phyloP scores from a whole-genome alignment of 805 yeast species.

The Kazachstania martiniae region DNA sequence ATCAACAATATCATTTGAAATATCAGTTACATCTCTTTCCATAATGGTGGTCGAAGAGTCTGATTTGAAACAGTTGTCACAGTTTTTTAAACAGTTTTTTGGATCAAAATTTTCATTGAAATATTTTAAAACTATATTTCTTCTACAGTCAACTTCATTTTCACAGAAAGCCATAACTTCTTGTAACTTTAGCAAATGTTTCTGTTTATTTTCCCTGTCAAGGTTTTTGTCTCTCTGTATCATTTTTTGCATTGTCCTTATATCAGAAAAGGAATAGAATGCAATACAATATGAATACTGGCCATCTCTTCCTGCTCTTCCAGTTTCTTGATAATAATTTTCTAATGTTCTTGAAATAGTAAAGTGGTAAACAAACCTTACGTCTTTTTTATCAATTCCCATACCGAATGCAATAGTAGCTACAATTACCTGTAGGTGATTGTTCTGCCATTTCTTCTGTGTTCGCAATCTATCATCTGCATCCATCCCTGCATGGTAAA shows the following conservation, averaged over 20 bases:
- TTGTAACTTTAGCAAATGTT: slow-evolving; percentile 63
- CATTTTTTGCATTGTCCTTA: slow-evolving; percentile 61
- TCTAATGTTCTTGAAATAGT: slow-evolving; percentile 85
- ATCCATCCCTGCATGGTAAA: slow-evolving; percentile 92
- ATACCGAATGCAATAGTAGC: slow-evolving; percentile 98
- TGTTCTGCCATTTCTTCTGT: slow-evolving; percentile 78
- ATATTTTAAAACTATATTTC: slow-evolving; percentile 80
- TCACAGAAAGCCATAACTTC: slow-evolving; percentile 90
- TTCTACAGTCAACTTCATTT: slow-evolving; percentile 79
- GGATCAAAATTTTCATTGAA: slow-evolving; percentile 77
- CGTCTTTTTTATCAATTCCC: slow-evolving; percentile 98
- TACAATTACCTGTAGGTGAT: slow-evolving; percentile 66
- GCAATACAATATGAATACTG: slow-evolving; percentile 68
- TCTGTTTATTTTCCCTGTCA: slow-evolving; percentile 53
- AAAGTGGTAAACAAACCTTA: slow-evolving; percentile 79
- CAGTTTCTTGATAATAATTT: slow-evolving; percentile 97
- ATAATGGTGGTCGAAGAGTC: slow-evolving; percentile 3
- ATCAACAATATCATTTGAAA: slow-evolving; percentile 47
- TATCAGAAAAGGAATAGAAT: slow-evolving; percentile 75
- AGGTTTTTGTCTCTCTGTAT: slow-evolving; percentile 67
- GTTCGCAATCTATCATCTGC: slow-evolving; percentile 59
- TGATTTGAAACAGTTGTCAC: slow-evolving; percentile 72
- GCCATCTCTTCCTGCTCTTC: slow-evolving; percentile 98
- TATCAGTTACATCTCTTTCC: slow-evolving; percentile 48
- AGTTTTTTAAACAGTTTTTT: slow-evolving; percentile 51